Evolutionary conservation across 2,329 filamentous ascomycete genomes (phyloP).

Genomic region (Trichoderma sp.): DNA sequence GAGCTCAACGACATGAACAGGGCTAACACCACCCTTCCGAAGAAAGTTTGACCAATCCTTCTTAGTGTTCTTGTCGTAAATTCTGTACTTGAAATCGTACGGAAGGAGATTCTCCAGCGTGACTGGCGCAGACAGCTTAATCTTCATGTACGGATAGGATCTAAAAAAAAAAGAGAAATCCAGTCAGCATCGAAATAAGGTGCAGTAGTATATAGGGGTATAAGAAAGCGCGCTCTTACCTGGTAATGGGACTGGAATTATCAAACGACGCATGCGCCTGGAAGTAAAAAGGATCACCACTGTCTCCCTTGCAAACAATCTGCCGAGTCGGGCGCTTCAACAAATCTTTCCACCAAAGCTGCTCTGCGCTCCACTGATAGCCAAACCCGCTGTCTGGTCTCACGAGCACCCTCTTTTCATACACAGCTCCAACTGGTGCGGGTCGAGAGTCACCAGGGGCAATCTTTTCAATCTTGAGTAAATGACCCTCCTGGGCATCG

Average conservation of each 20-base stretch:
- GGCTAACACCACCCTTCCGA: constrained; percentile 92
- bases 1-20: constrained; percentile 93
- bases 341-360: constrained; percentile 89
- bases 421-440: constrained; percentile 88
- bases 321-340: constrained; percentile 81
- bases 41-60: constrained; percentile 99
- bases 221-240: constrained; percentile 44
- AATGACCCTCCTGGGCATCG: constrained; percentile 79
- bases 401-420: constrained; percentile 81
- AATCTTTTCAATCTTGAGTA: constrained; percentile 98
- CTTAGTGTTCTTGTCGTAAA: constrained; percentile 97
- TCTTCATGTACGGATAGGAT: constrained; percentile 89
- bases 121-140: constrained; percentile 87
- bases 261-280: constrained; percentile 88
- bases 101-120: constrained; percentile 93
- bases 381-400: constrained; percentile 95
- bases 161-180: constrained; percentile 36
- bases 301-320: constrained; percentile 83
- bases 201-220: background rate
- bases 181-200: background rate
- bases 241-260: constrained; percentile 76
- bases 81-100: constrained; percentile 98
- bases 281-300: constrained; percentile 91
- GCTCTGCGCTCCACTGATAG: constrained; percentile 90
- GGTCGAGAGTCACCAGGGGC: constrained; percentile 86